Evolutionary conservation across 1,284 basidiomycete genomes (phyloP), one percentile per base, ranked within the genome.

Genomic region (Stereum hirsutum): DNA sequence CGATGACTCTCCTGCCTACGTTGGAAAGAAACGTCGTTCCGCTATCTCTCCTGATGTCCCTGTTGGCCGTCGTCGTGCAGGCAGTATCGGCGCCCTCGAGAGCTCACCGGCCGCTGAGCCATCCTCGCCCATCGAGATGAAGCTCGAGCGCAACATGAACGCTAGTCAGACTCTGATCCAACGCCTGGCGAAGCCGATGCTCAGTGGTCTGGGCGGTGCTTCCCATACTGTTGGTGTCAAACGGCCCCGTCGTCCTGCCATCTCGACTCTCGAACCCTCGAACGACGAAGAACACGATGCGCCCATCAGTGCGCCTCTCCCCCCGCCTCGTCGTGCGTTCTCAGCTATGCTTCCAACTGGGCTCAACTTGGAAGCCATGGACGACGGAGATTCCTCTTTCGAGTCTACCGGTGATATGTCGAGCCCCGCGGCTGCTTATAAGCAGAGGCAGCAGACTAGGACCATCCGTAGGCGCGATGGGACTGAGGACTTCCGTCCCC

Each of bases 371-470:
- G 64, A 69, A 46, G 53, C 57, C 48, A 59, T 78, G 58, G 70
- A 76, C 14, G 73, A 85, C 43, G n/a, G n/a, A n/a, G 74, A 81
- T 55, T 76, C 80, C 15, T 57, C 56, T 21, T 57, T 58, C 45
- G 58, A 58, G 19, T n/a, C n/a, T n/a, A 48, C 52, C 50, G 78
- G 78, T 19, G 74, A 72, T 11, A 36, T 36, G 70, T 84, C 81
- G 30, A 85, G 82, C 1, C 84, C 85, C 31, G 85, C 83, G 33
- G 78, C 82, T 52, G 81, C 83, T 6, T 86, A 88, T 55, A 74
- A 81, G 2, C 78, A 76, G 52, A 74, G 82, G 31, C 84, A 86
- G 47, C 78, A 83, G 48, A 69, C 75, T 20, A 83, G 76, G 65
- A 83, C 83, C 0, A 71, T 88, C 46, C 69, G 84, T 35, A 67